Evolutionary conservation across 768 basidiomycete species (phyloP).

Genomic region (Inosperma sp.): DNA sequence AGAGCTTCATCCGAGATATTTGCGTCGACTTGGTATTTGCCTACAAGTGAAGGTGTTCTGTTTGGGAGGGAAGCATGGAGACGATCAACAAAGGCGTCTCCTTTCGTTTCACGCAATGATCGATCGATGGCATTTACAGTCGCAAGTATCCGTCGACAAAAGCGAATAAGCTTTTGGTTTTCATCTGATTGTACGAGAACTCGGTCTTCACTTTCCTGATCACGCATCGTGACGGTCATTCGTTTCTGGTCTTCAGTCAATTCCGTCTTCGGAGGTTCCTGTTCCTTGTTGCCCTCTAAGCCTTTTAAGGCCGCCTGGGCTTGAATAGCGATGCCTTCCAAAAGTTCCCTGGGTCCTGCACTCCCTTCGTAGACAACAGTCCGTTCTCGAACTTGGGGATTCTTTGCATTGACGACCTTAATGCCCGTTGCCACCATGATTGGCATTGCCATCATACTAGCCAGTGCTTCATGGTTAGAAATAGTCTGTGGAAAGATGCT

Average conservation of each 20-base stretch:
- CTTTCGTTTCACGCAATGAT: conserved; percentile 85
- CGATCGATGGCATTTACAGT: conserved; percentile 85
- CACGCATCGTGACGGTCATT: conserved; percentile 63
- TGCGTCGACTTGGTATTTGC: conserved; percentile 41
- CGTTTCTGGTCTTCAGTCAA: conserved; percentile 90
- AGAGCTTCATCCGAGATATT: conserved; percentile 64
- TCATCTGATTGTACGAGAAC: conserved; percentile 53
- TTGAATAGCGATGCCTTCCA: conserved; percentile 90
- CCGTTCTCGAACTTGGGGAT: conserved; percentile 65
- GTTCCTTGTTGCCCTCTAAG: conserved; percentile 57
- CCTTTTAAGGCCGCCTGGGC: conserved; percentile 90
- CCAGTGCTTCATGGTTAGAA: conserved; percentile 87
- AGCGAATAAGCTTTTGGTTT: conserved; percentile 69
- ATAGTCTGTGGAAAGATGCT: conserved; percentile 56
- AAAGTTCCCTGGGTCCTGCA: conserved; percentile 82
- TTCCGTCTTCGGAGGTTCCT: conserved; percentile 49
- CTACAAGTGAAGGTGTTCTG: conserved; percentile 43
- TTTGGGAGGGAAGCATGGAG: conserved; percentile 73
- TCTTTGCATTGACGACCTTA: conserved; percentile 58
- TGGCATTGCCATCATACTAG: conserved; percentile 96
- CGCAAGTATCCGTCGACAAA: conserved; percentile 81
- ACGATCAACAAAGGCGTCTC: conserved; percentile 77
- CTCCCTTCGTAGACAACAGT: conserved; percentile 88
- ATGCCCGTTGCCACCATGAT: conserved; percentile 81
- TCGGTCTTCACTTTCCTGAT: conserved; percentile 56